Conservation (phyloP, 1,284 basidiomycete species). For the Violaceomyces palustris region DNA sequence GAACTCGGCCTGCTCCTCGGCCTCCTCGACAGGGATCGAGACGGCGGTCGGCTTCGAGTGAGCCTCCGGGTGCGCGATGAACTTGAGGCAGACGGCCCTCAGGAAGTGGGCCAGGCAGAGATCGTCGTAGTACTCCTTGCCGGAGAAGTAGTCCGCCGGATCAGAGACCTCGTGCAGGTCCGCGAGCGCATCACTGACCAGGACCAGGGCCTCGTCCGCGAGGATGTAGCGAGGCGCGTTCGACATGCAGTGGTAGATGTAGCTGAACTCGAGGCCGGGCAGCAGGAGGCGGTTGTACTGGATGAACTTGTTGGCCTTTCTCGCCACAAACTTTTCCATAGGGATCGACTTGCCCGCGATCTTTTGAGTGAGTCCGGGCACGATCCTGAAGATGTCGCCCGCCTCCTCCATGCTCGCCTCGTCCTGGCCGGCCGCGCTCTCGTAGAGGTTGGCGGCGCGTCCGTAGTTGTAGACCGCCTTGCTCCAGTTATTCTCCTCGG, state of each 20-base stretch:
- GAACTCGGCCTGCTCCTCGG: slow-evolving; percentile 40
- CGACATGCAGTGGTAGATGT: slow-evolving; percentile 50
- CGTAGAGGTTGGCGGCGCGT: slow-evolving; percentile 36
- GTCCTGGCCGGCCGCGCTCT: slow-evolving; percentile 12
- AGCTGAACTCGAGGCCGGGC: slow-evolving; percentile 48
- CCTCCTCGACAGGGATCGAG: slow-evolving; percentile 38
- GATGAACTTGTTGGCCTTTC: slow-evolving; percentile 46
- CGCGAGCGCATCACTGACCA: slow-evolving; percentile 35
- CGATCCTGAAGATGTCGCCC: slow-evolving; percentile 27
- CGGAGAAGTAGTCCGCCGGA: slow-evolving; percentile 23
- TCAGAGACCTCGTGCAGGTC: slow-evolving; percentile 30
- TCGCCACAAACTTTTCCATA: slow-evolving; percentile 50
- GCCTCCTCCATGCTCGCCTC: slow-evolving; percentile 20
- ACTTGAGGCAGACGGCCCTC: slow-evolving; percentile 46
- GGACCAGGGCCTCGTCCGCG: slow-evolving; percentile 27
- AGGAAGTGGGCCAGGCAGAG: slow-evolving; percentile 49
- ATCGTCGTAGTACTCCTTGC: slow-evolving; percentile 44
- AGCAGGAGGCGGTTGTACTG: slow-evolving; percentile 38
- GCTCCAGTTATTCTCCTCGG: slow-evolving; percentile 50
- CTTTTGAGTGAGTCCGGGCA: slow-evolving; percentile 44
- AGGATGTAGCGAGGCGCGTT: slow-evolving; percentile 42
- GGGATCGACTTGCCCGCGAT: slow-evolving; percentile 52
- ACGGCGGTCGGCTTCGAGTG: slow-evolving; percentile 35
- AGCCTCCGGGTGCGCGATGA: slow-evolving; percentile 49
- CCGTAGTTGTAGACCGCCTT: slow-evolving; percentile 51